These are phyloP conservation scores for Colletotrichum sp. DNA, from an alignment of 2,329 filamentous ascomycete genomes.

Conservation along the genomic window DNA sequence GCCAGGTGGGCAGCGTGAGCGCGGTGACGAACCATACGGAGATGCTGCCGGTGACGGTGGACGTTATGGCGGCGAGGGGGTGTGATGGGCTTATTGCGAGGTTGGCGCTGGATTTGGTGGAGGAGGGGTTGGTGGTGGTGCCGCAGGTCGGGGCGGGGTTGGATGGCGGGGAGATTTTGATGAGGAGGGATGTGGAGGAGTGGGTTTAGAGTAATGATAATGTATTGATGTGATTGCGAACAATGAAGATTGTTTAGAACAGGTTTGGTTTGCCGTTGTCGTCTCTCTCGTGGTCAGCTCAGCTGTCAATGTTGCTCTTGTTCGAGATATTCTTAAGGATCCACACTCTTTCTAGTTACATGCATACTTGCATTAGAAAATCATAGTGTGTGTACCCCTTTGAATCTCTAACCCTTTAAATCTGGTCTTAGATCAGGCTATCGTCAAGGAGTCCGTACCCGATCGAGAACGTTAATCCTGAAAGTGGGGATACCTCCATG, in stretches of 20 bases:
- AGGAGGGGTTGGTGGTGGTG: slow-evolving; percentile 50
- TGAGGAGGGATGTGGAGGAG: slow-evolving; percentile 20
- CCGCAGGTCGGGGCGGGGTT: slow-evolving; percentile 45
- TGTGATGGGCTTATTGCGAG: slow-evolving; percentile 65
- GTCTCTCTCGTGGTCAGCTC: background rate
- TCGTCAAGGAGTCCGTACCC: too few relatives aligned
- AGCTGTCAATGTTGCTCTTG: too few relatives aligned
- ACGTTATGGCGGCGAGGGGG: slow-evolving; percentile 61
- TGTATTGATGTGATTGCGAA: background rate
- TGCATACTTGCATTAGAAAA: too few relatives aligned
- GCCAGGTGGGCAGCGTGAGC: slow-evolving; percentile 38
- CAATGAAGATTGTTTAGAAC: background rate
- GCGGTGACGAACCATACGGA: slow-evolving; percentile 50
- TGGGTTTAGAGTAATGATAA: background rate
- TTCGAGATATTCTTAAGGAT: too few relatives aligned
- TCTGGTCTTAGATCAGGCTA: too few relatives aligned
- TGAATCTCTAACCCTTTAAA: too few relatives aligned
- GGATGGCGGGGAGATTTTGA: slow-evolving; percentile 27
- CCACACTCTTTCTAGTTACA: too few relatives aligned
- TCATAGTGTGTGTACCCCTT: too few relatives aligned
- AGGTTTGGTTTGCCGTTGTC: too few relatives aligned
- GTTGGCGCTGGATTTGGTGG: slow-evolving; percentile 55
- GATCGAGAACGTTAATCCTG: too few relatives aligned
- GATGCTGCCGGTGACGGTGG: slow-evolving; percentile 60
- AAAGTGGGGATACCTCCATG: too few relatives aligned